Evolutionary conservation across 208 protist species (phyloP).

Genomic region (Vickermania ingenoplastis): DNA sequence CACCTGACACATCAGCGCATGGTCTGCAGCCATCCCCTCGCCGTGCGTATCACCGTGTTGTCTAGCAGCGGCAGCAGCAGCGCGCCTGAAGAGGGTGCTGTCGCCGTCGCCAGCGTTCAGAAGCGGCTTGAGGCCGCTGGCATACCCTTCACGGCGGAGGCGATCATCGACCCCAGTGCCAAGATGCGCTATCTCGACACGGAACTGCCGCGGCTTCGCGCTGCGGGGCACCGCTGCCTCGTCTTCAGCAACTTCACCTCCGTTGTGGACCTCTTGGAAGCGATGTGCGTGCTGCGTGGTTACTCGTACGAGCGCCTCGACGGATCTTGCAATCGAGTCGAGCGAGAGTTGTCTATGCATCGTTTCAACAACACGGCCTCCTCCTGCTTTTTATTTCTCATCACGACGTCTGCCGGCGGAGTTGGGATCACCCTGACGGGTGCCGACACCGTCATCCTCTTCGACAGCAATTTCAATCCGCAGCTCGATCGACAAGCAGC

Average conservation of each 20-base stretch:
- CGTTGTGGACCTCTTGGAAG: conserved; percentile 83
- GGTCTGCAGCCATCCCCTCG: conserved; percentile 79
- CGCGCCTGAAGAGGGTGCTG: neutral
- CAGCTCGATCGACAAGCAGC: conserved; percentile 96
- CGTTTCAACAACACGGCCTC: conserved; percentile 86
- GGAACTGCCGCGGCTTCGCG: conserved; percentile 75
- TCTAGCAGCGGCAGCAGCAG: conserved; percentile 18
- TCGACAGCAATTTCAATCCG: conserved; percentile 97
- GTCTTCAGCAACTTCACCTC: conserved; percentile 90
- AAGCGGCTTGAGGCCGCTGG: conserved; percentile 39
- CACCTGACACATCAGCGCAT: conserved; percentile 74
- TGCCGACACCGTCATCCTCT: conserved; percentile 94
- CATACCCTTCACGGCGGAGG: conserved; percentile 43
- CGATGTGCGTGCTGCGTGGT: conserved; percentile 48
- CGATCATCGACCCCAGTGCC: conserved; percentile 63
- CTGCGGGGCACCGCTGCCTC: conserved; percentile 71
- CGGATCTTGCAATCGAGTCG: conserved; percentile 66
- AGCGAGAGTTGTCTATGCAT: conserved; percentile 90
- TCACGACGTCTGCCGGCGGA: conserved; percentile 96
- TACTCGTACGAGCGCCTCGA: conserved; percentile 81
- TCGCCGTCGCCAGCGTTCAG: conserved; percentile 9
- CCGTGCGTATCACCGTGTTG: conserved; percentile 50
- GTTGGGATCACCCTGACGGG: conserved; percentile 97
- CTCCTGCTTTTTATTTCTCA: conserved; percentile 93
- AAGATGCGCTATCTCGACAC: conserved; percentile 92